phyloP scores from a whole-genome alignment of 805 yeast species.

The Saturnispora kantuleensis region DNA sequence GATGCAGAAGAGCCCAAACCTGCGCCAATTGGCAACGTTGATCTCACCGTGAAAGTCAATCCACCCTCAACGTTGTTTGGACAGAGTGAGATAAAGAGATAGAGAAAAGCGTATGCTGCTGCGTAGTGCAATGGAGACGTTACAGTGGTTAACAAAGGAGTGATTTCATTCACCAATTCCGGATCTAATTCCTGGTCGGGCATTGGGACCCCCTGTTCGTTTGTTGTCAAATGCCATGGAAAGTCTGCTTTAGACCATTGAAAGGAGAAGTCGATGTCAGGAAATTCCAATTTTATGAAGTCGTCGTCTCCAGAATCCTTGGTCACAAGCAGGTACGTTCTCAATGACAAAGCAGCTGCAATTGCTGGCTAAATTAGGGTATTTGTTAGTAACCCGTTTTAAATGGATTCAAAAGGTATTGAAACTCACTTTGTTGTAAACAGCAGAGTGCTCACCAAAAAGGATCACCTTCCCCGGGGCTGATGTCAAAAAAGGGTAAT shows the following conservation, averaged over 20 bases:
- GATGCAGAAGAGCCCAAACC: conserved; percentile 95
- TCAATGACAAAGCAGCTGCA: conserved; percentile 84
- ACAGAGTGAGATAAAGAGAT: conserved; percentile 58
- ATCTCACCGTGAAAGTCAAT: conserved; percentile 54
- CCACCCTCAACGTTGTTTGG: conserved; percentile 35
- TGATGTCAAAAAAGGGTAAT: conserved; percentile 60
- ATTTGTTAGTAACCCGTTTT: background rate
- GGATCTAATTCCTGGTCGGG: conserved; percentile 50
- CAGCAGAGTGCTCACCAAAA: conserved; percentile 97
- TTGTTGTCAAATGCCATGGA: conserved; percentile 43
- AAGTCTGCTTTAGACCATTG: conserved; percentile 53
- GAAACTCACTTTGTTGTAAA: conserved; percentile 52
- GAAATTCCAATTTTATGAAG: conserved; percentile 58
- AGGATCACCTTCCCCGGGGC: conserved; percentile 96
- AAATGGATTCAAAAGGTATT: background rate
- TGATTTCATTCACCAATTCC: conserved; percentile 42
- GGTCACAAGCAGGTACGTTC: conserved; percentile 69
- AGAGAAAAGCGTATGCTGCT: conserved; percentile 78
- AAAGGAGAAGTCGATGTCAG: conserved; percentile 63
- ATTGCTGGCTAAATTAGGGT: conserved; percentile 61
- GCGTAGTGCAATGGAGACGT: conserved; percentile 53
- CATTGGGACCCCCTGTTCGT: conserved; percentile 20
- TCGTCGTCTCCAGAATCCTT: conserved; percentile 29
- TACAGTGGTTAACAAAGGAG: conserved; percentile 34
- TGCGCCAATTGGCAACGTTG: conserved; percentile 91